Evolutionary conservation across 106 monocot genomes (phyloP).

Genomic region (Platanthera guangdongensis): DNA sequence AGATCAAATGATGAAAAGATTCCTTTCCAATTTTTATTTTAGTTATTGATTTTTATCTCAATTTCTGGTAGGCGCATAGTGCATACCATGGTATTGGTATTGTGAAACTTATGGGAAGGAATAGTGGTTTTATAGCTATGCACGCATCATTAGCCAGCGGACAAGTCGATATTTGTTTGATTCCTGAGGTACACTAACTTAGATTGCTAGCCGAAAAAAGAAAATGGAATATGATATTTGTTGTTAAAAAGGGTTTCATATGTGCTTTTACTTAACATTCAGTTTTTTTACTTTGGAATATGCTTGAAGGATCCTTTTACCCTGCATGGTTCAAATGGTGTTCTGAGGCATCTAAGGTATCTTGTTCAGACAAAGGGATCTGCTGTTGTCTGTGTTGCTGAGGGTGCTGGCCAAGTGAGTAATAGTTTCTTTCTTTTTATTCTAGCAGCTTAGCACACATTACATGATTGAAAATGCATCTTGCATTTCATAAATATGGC

Average conservation of each 20-base stretch:
- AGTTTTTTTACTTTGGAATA: not conserved
- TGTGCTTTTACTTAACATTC: slow-evolving; percentile 1
- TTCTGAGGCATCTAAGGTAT: slow-evolving; percentile 53
- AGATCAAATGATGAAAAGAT: too few species aligned
- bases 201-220: not conserved
- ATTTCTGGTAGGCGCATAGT: slow-evolving; percentile 53
- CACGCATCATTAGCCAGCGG: slow-evolving; percentile 93
- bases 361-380: slow-evolving; percentile 65
- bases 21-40: too few species aligned
- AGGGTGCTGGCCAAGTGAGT: slow-evolving; percentile 83
- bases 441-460: not conserved
- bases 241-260: not conserved
- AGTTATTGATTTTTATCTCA: not conserved
- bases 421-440: not conserved
- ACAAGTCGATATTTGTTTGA: slow-evolving; percentile 83
- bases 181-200: slow-evolving; percentile 61
- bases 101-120: slow-evolving; percentile 91
- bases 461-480: not conserved
- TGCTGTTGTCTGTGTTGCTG: slow-evolving; percentile 76
- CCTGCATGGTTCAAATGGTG: slow-evolving; percentile 65
- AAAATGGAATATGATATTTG: not conserved
- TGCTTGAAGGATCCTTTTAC: slow-evolving; percentile 63
- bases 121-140: slow-evolving; percentile 93
- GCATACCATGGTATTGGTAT: slow-evolving; percentile 89
- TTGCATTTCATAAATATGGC: not conserved